Percentiles rank a stretch among this genome's conserved stretches.
These are phyloP conservation scores for Xylariaceae sp. DNA, from an alignment of 2,329 filamentous ascomycete species.

Conservation along the genomic window DNA sequence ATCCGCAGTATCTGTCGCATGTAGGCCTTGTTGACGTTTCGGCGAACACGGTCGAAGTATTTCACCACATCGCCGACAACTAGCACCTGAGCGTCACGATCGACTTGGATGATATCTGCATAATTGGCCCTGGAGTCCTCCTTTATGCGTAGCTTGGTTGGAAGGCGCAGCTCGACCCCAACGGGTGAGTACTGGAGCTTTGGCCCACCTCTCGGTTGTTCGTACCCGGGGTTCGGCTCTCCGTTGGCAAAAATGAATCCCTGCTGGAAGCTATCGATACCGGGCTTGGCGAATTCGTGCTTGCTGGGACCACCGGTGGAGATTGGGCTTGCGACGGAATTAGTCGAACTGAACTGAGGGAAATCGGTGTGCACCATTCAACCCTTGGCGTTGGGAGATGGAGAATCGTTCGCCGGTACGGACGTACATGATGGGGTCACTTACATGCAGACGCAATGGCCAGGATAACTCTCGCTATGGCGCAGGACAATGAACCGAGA, in stretches of 20 bases:
- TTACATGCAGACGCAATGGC: conserved; percentile 38
- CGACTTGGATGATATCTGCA: conserved; percentile 36
- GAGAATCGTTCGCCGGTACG: not conserved
- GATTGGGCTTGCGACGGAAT: conserved; percentile 30
- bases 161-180: conserved; percentile 33
- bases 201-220: conserved; percentile 28
- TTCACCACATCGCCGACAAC: conserved; percentile 36
- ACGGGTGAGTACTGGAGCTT: conserved; percentile 35
- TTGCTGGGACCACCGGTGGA: conserved; percentile 32
- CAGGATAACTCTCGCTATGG: conserved; percentile 36
- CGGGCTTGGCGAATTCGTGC: conserved; percentile 37
- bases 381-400: not conserved
- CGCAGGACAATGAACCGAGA: conserved; percentile 37
- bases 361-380: conserved; percentile 1
- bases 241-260: conserved; percentile 36
- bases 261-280: conserved; percentile 36
- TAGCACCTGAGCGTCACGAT: conserved; percentile 36
- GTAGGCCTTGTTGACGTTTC: conserved; percentile 38
- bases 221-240: conserved; percentile 31
- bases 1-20: conserved; percentile 36
- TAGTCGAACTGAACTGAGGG: conserved; percentile 10
- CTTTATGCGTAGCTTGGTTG: conserved; percentile 34
- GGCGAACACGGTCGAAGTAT: conserved; percentile 37
- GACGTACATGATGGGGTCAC: conserved; percentile 22
- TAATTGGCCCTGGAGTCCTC: conserved; percentile 38